phyloP scores from a whole-genome alignment of 2,329 filamentous ascomycete species.

The Pseudofabraea citricarpa region DNA sequence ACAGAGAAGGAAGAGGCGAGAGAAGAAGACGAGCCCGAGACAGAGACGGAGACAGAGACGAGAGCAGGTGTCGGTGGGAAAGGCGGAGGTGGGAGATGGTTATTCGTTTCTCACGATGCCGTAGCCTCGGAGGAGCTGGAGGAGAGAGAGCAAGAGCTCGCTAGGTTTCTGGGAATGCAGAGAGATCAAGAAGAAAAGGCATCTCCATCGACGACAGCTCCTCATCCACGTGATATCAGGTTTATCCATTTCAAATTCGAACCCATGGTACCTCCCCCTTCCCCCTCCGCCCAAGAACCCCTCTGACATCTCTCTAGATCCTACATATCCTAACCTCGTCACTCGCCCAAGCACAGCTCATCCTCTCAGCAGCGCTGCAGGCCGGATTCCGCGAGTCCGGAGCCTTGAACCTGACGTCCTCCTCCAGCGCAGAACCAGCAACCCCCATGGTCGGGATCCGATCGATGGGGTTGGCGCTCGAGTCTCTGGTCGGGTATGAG shows the following conservation, averaged over 20 bases:
- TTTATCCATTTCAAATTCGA: slow-evolving; percentile 88
- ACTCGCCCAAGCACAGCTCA: slow-evolving; percentile 64
- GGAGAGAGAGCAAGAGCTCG: slow-evolving; percentile 20
- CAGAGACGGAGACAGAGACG: slow-evolving; percentile 4
- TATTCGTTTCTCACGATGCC: slow-evolving; percentile 83
- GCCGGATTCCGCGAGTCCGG: slow-evolving; percentile 90
- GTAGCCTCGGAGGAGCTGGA: slow-evolving; percentile 40
- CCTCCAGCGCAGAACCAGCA: slow-evolving; percentile 21
- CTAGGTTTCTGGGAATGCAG: slow-evolving; percentile 36
- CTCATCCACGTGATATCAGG: slow-evolving; percentile 25
- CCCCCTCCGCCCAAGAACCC: not conserved
- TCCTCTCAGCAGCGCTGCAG: slow-evolving; percentile 70
- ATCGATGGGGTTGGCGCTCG: slow-evolving; percentile 75
- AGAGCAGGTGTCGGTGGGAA: slow-evolving; percentile 73
- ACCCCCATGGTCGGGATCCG: slow-evolving; percentile 81
- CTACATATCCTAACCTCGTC: slow-evolving; percentile 82
- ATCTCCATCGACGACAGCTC: not conserved
- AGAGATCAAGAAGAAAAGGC: slow-evolving; percentile 18
- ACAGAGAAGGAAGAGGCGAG: slow-evolving; percentile 13
- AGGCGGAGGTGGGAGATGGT: slow-evolving; percentile 76
- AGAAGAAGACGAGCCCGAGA: slow-evolving; percentile 7
- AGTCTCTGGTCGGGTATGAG: slow-evolving; percentile 68
- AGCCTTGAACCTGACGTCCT: slow-evolving; percentile 58
- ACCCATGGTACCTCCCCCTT: slow-evolving; percentile 66
- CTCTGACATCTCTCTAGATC: slow-evolving; percentile 51